phyloP scores from a whole-genome alignment of 2,329 filamentous ascomycete species.

The Tolypocladium endophyticum region DNA sequence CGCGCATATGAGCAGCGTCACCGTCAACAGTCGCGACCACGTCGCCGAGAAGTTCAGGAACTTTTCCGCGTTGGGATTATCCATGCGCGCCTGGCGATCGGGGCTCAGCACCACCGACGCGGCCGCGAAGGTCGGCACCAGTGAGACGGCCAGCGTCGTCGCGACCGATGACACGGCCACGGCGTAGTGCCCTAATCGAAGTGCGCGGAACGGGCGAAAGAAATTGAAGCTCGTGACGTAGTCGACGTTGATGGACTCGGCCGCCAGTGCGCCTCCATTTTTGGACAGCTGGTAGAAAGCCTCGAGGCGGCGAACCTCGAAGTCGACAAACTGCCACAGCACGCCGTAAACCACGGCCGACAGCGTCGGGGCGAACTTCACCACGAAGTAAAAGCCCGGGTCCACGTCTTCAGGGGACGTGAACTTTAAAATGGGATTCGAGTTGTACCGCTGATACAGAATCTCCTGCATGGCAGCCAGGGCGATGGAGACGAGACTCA shows the following conservation, averaged over 20 bases:
- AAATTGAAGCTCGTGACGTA: constrained; percentile 61
- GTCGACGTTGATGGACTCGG: constrained; percentile 61
- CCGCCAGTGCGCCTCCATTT: constrained; percentile 47
- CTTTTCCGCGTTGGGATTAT: constrained; percentile 34
- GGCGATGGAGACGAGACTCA: constrained; percentile 42
- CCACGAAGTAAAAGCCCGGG: constrained; percentile 43
- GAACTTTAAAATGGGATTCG: constrained; percentile 38
- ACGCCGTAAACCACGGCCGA: constrained; percentile 52
- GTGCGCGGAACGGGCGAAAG: constrained; percentile 51
- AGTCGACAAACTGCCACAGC: constrained; percentile 55
- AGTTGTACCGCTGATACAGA: constrained; percentile 38
- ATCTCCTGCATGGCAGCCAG: constrained; percentile 44
- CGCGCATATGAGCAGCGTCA: constrained; percentile 45
- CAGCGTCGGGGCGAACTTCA: constrained; percentile 55
- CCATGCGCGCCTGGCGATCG: constrained; percentile 31
- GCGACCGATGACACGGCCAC: constrained; percentile 57
- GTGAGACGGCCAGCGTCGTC: constrained; percentile 53
- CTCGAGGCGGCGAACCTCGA: constrained; percentile 56
- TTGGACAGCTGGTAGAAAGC: constrained; percentile 56
- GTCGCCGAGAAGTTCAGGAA: constrained; percentile 42
- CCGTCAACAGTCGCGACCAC: constrained; percentile 53
- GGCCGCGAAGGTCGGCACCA: constrained; percentile 59
- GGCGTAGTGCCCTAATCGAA: constrained; percentile 54
- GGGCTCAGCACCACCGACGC: constrained; percentile 50
- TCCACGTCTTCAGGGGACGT: constrained; percentile 37